Base-by-base conservation (phyloP, 2,329 filamentous ascomycete genomes). In the Arachnomyces sp. region DNA sequence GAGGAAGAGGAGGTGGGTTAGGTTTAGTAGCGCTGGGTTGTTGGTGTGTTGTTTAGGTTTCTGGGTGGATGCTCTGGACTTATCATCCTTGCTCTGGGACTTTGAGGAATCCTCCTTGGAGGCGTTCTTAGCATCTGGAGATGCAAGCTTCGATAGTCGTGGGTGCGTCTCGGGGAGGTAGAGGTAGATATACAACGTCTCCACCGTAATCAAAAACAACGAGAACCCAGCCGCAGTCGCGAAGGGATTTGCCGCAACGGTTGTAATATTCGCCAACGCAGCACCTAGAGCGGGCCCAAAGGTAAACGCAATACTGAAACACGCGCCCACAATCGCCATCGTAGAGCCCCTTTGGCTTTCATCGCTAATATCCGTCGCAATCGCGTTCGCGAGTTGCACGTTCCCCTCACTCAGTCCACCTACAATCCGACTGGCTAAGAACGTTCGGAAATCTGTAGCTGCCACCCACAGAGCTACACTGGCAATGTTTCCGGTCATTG, bases 231-330 rank as follows among this genome's bases (percentile, higher is more conserved):
- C 92, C 1, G 92, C 89, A 0, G 87, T 86, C 5, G 88, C 90
- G 61, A 98, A 98, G 0, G 92, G 92, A 58, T 98, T 98, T 17
- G 82, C 82, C 2, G 82, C 79, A 16, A 96, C 82, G 4, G 79
- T 78, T 11, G 79, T 78, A 46, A 94, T 79, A 38, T 76, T 82
- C 48, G 85, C 83, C 15, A 98, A 70, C 59, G 80, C 90, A 2
- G 92, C 92, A 44, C 92, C 92, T 6, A 98, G 74, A 7, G 88
- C 88, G 0, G 92, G 92, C 0, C 92, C 92, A 59, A 95, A 93
- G 1, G 92, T 98, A 60, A 98, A 98, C 13, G 92, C 92, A 51
- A 98, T 81, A 46, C 86, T 94, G 67, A 98, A 98, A 67, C 92
- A 96, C 11, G 84, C 89, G 43, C 92, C 92, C 18, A 98, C 90